Evolutionary conservation across 208 protist species (phyloP), one percentile per base, ranked within the genome.

Genomic region (Trypanosoma mega): DNA sequence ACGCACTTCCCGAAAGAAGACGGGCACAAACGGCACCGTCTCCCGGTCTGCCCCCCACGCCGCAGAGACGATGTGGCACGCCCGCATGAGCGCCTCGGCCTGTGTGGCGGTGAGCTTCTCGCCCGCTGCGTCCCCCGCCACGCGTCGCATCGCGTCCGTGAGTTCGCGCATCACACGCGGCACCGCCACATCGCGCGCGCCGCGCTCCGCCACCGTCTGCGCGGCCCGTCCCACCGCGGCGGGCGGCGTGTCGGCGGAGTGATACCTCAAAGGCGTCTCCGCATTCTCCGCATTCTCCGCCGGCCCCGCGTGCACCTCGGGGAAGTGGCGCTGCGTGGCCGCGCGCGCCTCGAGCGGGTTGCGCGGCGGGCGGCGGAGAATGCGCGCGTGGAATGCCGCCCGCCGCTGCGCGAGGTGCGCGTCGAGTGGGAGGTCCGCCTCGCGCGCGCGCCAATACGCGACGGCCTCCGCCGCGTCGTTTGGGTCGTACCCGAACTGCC

Each of bases 401-500:
- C 80, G 76, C 24, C 87, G 78, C 61, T 96, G 82, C 23, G 74
- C 72, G 23, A 81, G 61, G 77, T 92, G 93, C 27, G 74, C 75
- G 23, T 81, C 75, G 16, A 65, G 24, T 11, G 72, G 58, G 34
- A 66, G 48, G 14, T 62, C 67, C 4, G 70, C 74, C 16, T 85
- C 67, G 16, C 85, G 85, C 47, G 85, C 34, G 43, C 68, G 58
- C 85, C 88, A 96, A 69, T 93, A 85, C 41, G 76, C 68, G 4
- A 82, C 50, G 1, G 90, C 87, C 49, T 96, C 87, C 12, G 50
- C 70, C 8, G 46, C 41, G 20, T 68, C 9, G 65, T 85, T 88
- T 12, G 87, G 87, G 64, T 96, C 78, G 72, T 96, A 96, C 16
- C 90, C 90, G 56, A 96, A 96, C 57, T 94, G 90, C 54, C 88